Evolutionary conservation across 805 yeast species (phyloP).

Genomic region (Sugiyamaella marilandica): DNA sequence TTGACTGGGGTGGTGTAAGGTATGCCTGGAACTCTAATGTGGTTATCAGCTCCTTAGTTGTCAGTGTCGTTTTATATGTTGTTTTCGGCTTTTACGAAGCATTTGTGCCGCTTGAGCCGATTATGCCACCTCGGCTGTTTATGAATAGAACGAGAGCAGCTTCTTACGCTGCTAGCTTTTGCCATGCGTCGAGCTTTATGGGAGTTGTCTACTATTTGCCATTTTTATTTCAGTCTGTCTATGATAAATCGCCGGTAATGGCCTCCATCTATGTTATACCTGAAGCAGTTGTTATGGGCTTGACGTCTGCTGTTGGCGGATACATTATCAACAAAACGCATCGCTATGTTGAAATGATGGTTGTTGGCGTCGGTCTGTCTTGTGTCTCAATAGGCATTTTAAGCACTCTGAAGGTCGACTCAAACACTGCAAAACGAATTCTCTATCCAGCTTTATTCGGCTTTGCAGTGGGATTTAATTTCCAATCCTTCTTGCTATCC

Average conservation of each 20-base stretch:
- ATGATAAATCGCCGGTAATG: constrained; percentile 37
- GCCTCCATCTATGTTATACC: constrained; percentile 43
- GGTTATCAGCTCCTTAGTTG: constrained; percentile 40
- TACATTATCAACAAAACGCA: constrained; percentile 41
- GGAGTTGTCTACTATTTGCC: constrained; percentile 47
- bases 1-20: constrained; percentile 51
- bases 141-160: constrained; percentile 22
- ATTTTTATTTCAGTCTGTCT: constrained; percentile 44
- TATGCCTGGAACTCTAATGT: constrained; percentile 51
- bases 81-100: constrained; percentile 48
- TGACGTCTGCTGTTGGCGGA: constrained; percentile 43
- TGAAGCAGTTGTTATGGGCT: constrained; percentile 42
- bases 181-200: constrained; percentile 47
- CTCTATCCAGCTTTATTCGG: constrained; percentile 47
- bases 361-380: constrained; percentile 37
- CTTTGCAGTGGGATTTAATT: constrained; percentile 42
- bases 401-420: constrained; percentile 38
- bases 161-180: constrained; percentile 37
- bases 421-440: constrained; percentile 36
- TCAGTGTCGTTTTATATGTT: constrained; percentile 40
- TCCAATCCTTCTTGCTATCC: constrained; percentile 44
- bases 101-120: constrained; percentile 32
- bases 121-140: constrained; percentile 43
- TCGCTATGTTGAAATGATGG: constrained; percentile 39
- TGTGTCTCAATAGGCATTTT: constrained; percentile 45